Percentiles rank a stretch among this genome's conserved stretches.
These are phyloP conservation scores for Crithidia thermophila DNA, from an alignment of 208 protist species.

Conservation along the genomic window DNA sequence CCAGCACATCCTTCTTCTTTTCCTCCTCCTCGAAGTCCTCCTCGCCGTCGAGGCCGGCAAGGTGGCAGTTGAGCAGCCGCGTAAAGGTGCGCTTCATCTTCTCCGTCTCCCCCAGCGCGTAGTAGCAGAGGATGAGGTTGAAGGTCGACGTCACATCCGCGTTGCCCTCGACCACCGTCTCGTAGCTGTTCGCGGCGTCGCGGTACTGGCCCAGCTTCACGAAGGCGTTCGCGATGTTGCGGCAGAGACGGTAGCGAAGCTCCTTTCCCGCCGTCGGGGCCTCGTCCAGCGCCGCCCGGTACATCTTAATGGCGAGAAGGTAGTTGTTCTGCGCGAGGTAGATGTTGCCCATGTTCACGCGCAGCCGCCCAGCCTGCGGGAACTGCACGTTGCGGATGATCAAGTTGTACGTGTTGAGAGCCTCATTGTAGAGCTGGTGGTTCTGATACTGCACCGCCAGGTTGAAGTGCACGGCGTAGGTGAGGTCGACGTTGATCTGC, in stretches of 20 bases:
- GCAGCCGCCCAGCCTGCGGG: constrained; percentile 90
- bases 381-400: constrained; percentile 97
- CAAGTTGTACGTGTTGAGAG: constrained; percentile 95
- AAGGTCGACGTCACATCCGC: constrained; percentile 93
- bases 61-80: constrained; percentile 86
- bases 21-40: constrained; percentile 88
- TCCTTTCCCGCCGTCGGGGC: constrained; percentile 90
- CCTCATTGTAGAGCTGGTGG: constrained; percentile 95
- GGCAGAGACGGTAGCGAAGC: constrained; percentile 93
- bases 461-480: constrained; percentile 97
- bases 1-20: constrained; percentile 80
- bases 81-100: constrained; percentile 94
- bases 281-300: constrained; percentile 96
- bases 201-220: constrained; percentile 97
- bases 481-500: constrained; percentile 97
- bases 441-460: constrained; percentile 96
- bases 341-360: constrained; percentile 99
- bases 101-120: constrained; percentile 94
- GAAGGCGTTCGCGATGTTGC: constrained; percentile 97
- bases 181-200: constrained; percentile 95
- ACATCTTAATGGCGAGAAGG: constrained; percentile 97
- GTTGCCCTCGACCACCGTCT: constrained; percentile 93
- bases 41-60: constrained; percentile 65
- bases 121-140: constrained; percentile 98
- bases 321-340: constrained; percentile 97